Evolutionary conservation across 1,284 basidiomycete genomes (phyloP).

Genomic region (Bjerkandera adusta): DNA sequence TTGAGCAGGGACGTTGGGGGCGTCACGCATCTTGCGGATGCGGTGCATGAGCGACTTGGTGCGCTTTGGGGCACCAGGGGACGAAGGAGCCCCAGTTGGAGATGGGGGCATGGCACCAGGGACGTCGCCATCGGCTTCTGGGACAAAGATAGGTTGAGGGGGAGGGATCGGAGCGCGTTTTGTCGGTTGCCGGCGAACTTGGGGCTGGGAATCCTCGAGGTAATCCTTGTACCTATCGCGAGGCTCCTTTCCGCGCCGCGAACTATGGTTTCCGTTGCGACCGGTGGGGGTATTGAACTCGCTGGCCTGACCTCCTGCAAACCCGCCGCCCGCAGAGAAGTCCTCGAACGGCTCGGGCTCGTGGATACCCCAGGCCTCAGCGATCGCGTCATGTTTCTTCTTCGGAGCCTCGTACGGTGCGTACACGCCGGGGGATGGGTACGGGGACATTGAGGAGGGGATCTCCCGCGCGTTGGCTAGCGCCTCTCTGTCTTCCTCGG

Average conservation of each 20-base stretch:
- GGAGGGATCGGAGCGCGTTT: conserved; percentile 53
- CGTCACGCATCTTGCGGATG: conserved; percentile 80
- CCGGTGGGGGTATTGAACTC: conserved; percentile 52
- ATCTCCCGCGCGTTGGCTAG: conserved; percentile 31
- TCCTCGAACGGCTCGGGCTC: conserved; percentile 87
- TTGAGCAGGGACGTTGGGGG: conserved; percentile 75
- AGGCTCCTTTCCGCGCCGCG: conserved; percentile 24
- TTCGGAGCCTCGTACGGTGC: conserved; percentile 59
- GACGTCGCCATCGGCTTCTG: conserved; percentile 44
- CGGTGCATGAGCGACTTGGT: conserved; percentile 81
- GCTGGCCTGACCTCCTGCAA: conserved; percentile 24
- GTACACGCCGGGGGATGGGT: conserved; percentile 51
- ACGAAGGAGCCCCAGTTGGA: conserved; percentile 33
- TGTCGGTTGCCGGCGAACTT: conserved; percentile 22
- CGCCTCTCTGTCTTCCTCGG: conserved; percentile 40
- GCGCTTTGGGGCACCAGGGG: conserved; percentile 54
- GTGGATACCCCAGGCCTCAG: conserved; percentile 86
- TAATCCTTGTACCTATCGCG: conserved; percentile 43
- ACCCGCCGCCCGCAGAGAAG: conserved; percentile 73
- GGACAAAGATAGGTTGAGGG: conserved; percentile 76
- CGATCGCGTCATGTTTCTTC: conserved; percentile 77
- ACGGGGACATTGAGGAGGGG: conserved; percentile 41
- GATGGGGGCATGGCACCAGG: conserved; percentile 21
- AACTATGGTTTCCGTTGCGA: conserved; percentile 22
- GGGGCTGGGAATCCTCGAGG: conserved; percentile 39